Conservation (phyloP, 176 grass and related monocot genomes). For the Stipa capillata region DNA sequence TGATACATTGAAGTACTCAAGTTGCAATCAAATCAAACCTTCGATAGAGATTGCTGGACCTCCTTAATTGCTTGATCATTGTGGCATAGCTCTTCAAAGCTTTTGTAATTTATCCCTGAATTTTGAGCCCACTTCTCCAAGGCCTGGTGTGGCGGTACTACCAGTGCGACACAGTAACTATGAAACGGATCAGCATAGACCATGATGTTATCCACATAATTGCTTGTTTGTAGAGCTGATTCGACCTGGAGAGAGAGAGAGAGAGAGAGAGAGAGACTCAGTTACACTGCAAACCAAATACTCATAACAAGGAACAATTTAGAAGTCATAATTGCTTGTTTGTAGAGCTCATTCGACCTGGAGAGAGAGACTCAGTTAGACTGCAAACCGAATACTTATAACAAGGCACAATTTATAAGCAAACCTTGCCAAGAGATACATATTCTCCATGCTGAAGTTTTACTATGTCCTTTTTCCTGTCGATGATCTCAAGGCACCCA, state of each 20-base stretch:
- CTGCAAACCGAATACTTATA: too few species aligned
- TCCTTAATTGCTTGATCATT: constrained; percentile 53
- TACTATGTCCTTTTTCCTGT: constrained; percentile 92
- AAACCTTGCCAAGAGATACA: constrained; percentile 84
- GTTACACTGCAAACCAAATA: constrained; percentile 3
- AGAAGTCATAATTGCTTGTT: too few species aligned
- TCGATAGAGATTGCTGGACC: constrained; percentile 63
- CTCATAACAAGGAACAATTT: too few species aligned
- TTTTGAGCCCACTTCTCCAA: constrained; percentile 65
- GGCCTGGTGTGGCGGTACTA: constrained; percentile 41
- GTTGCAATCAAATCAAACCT: constrained; percentile 33
- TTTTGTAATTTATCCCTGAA: constrained; percentile 38
- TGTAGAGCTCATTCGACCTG: too few species aligned
- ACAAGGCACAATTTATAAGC: not conserved
- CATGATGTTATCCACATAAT: constrained; percentile 80
- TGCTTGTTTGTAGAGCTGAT: constrained; percentile 58
- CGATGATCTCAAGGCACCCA: constrained; percentile 79
- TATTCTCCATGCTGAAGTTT: constrained; percentile 98
- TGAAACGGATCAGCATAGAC: constrained; percentile 79
- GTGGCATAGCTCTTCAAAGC: constrained; percentile 54
- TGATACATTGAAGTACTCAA: not conserved
- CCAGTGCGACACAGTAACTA: constrained; percentile 71
- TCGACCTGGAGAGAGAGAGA: constrained; percentile 52
- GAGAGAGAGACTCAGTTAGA: too few species aligned
- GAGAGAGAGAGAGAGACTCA: not conserved